A percentile compares a stretch with the other conserved stretches of the same genome.
Evolutionary conservation across 1,139 yeast species (phyloP).

Genomic region (Nadsonia starkeyi-henricii): DNA sequence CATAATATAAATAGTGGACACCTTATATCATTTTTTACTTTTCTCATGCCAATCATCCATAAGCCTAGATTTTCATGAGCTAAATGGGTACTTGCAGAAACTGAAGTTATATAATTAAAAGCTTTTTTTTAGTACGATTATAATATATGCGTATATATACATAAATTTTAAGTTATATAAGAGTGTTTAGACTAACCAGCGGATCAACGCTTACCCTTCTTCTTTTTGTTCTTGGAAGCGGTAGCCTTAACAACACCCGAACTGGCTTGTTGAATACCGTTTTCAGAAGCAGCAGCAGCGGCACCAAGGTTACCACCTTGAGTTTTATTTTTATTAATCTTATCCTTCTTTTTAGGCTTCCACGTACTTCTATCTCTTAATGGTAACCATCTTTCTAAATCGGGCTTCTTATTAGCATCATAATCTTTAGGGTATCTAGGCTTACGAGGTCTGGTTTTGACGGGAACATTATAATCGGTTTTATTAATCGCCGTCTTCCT

Average conservation of each 20-base stretch:
- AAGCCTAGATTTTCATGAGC: too few species aligned
- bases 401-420: conserved; percentile 30
- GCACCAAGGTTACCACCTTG: conserved; percentile 55
- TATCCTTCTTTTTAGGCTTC: conserved; percentile 47
- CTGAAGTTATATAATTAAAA: too few species aligned
- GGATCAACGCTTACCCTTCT: conserved; percentile 30
- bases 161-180: too few species aligned
- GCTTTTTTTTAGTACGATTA: too few species aligned
- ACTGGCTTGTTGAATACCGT: background rate
- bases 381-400: conserved; percentile 84
- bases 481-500: conserved; percentile 12
- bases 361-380: conserved; percentile 71
- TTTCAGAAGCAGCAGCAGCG: conserved; percentile 14
- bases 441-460: conserved; percentile 24
- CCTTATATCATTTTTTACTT: background rate
- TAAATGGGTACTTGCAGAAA: too few species aligned
- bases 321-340: conserved; percentile 32
- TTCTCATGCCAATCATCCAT: too few species aligned
- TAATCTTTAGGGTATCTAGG: conserved; percentile 27
- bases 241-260: conserved; percentile 12
- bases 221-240: conserved; percentile 29
- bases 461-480: conserved; percentile 9
- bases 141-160: too few species aligned
- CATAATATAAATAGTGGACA: background rate
- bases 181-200: too few species aligned